Evolutionary conservation across 2,329 filamentous ascomycete genomes (phyloP).

Genomic region (Biscogniauxia sp.): DNA sequence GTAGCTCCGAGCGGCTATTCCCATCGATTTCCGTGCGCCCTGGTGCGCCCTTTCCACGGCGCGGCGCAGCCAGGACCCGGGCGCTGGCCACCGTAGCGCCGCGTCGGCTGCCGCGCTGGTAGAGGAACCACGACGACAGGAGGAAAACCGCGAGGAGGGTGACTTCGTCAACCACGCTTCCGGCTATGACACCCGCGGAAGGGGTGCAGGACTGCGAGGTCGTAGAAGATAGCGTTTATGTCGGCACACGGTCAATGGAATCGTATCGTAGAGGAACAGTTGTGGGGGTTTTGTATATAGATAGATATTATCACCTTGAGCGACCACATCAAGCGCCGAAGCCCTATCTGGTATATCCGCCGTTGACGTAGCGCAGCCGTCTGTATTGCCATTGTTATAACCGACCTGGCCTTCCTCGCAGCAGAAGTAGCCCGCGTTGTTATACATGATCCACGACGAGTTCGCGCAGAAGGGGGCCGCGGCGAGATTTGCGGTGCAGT

Average conservation of each 20-base stretch:
- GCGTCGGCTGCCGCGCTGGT: too few species aligned
- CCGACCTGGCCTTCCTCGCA: conserved; percentile 19
- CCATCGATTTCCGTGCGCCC: too few species aligned
- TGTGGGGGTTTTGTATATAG: neutral
- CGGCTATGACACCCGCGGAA: conserved; percentile 11
- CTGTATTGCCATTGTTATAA: conserved; percentile 8
- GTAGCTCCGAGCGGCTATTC: too few species aligned
- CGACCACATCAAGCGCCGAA: conserved; percentile 13
- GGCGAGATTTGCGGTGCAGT: conserved; percentile 16
- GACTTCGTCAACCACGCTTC: conserved; percentile 16
- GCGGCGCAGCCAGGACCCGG: too few species aligned
- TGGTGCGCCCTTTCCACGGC: too few species aligned
- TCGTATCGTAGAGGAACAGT: too few species aligned
- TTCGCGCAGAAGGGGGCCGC: conserved; percentile 19
- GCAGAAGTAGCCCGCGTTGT: conserved; percentile 22
- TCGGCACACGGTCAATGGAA: neutral
- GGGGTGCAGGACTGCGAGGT: neutral
- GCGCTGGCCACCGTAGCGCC: too few species aligned
- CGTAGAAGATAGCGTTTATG: conserved; percentile 1
- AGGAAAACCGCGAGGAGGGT: conserved; percentile 12
- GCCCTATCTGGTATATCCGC: conserved; percentile 12
- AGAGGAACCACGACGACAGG: too few species aligned
- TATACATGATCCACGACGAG: conserved; percentile 21
- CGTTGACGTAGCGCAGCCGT: conserved; percentile 17
- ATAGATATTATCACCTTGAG: conserved; percentile 14